Conservation (phyloP, 805 yeast genomes). For the Tetrapisispora taiwanensis region DNA sequence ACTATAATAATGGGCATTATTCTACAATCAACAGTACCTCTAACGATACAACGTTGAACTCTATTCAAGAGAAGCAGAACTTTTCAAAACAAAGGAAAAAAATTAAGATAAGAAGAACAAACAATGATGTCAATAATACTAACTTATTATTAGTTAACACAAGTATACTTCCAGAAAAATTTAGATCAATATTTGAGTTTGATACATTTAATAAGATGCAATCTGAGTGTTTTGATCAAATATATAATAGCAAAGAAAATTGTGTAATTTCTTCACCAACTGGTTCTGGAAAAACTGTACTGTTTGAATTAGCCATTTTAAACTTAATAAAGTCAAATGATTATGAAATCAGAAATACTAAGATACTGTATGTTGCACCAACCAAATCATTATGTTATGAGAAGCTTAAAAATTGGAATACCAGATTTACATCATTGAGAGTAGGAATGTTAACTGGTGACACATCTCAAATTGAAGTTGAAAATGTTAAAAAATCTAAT, state of each 20-base stretch:
- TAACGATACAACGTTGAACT: not conserved
- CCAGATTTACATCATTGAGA: slow-evolving; percentile 33
- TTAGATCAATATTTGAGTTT: slow-evolving; percentile 17
- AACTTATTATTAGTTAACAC: not conserved
- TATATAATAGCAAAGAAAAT: slow-evolving; percentile 32
- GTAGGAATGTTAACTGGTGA: slow-evolving; percentile 50
- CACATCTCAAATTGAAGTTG: slow-evolving; percentile 37
- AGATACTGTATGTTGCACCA: slow-evolving; percentile 46
- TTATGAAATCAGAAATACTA: slow-evolving; percentile 10
- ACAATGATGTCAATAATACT: not conserved
- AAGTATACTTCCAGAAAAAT: slow-evolving; percentile 31
- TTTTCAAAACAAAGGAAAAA: not conserved
- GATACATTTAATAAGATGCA: slow-evolving; percentile 40
- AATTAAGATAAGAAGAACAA: slow-evolving; percentile 4
- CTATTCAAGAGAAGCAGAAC: not conserved
- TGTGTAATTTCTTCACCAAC: slow-evolving; percentile 47
- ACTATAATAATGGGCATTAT: not conserved
- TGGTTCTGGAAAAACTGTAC: slow-evolving; percentile 50
- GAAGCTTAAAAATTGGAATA: slow-evolving; percentile 37
- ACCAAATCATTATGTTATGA: slow-evolving; percentile 49
- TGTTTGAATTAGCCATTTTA: slow-evolving; percentile 44
- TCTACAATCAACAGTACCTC: not conserved
- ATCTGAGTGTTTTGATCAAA: slow-evolving; percentile 31
- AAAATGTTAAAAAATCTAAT: slow-evolving; percentile 37
- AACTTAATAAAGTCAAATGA: slow-evolving; percentile 20